These are phyloP conservation scores for Zangia roseola DNA, from an alignment of 768 basidiomycete species.

Conservation along the genomic window DNA sequence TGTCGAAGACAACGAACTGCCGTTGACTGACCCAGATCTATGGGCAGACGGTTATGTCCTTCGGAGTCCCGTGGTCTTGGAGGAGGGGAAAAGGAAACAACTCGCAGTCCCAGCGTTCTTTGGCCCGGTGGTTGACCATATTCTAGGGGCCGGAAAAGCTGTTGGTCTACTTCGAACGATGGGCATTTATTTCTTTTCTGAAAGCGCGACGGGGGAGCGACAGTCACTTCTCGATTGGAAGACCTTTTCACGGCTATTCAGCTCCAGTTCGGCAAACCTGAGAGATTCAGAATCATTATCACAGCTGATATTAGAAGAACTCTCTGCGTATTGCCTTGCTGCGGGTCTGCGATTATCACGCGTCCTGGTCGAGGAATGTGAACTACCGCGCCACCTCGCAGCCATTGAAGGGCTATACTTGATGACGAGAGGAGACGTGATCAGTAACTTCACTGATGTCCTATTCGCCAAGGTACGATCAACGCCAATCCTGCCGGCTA, in stretches of 20 bases:
- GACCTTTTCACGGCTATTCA: conserved; percentile 42
- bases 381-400: conserved; percentile 57
- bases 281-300: conserved; percentile 64
- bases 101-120: conserved; percentile 57
- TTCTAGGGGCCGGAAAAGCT: conserved; percentile 73
- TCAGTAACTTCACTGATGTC: conserved; percentile 71
- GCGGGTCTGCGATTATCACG: conserved; percentile 52
- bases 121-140: conserved; percentile 51
- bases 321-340: conserved; percentile 54
- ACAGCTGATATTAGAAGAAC: conserved; percentile 57
- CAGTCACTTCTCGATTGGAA: conserved; percentile 37
- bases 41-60: conserved; percentile 74
- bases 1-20: no score
- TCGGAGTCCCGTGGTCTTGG: conserved; percentile 38
- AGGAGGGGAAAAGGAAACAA: conserved; percentile 25
- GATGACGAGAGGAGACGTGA: conserved; percentile 75
- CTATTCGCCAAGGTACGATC: conserved; percentile 66
- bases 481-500: conserved; percentile 3
- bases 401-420: conserved; percentile 70
- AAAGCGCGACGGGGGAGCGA: conserved; percentile 20
- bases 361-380: conserved; percentile 67
- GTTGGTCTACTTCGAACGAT: conserved; percentile 71
- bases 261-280: conserved; percentile 29
- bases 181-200: conserved; percentile 21
- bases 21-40: conserved; percentile 68